Percentiles rank a stretch among this genome's conserved stretches.
Conservation (phyloP, 192 early-diverging fungal species). For the Gonapodya prolifera region DNA sequence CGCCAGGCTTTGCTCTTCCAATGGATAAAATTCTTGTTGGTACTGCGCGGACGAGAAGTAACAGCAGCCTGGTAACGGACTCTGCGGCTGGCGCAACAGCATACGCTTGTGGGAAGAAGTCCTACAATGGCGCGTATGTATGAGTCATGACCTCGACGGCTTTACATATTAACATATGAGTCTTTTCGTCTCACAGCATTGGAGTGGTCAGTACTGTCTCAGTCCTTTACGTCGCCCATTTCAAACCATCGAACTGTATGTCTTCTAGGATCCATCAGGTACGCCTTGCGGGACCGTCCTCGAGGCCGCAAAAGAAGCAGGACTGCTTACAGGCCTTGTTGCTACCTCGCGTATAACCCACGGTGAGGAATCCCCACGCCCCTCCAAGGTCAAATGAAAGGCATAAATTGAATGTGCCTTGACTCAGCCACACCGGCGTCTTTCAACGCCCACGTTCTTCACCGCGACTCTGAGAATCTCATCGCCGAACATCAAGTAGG, state of each 20-base stretch:
- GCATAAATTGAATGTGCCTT: constrained; percentile 39
- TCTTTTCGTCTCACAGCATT: too few species aligned
- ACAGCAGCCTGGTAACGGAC: constrained; percentile 76
- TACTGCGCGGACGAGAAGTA: constrained; percentile 76
- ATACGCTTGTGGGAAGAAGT: constrained; percentile 77
- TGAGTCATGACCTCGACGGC: too few species aligned
- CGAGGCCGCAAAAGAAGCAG: constrained; percentile 77
- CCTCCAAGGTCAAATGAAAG: neutral
- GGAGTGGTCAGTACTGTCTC: constrained; percentile 36
- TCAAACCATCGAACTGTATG: neutral
- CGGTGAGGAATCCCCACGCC: too few species aligned
- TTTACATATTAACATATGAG: too few species aligned
- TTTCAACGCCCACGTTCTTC: constrained; percentile 67
- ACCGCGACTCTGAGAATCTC: constrained; percentile 65
- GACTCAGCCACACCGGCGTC: constrained; percentile 65
- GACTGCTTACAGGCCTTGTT: constrained; percentile 80
- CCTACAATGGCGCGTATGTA: constrained; percentile 91
- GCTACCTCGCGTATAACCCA: constrained; percentile 92
- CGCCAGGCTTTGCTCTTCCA: too few species aligned
- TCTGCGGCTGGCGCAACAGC: constrained; percentile 97
- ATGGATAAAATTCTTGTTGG: constrained; percentile 70
- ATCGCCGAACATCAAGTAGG: constrained; percentile 90
- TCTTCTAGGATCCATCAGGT: constrained; percentile 33
- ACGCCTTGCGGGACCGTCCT: constrained; percentile 83
- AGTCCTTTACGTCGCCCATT: constrained; percentile 3